Base-by-base conservation (phyloP, 306 rosid species). In the Sphenostylis stenocarpa region DNA sequence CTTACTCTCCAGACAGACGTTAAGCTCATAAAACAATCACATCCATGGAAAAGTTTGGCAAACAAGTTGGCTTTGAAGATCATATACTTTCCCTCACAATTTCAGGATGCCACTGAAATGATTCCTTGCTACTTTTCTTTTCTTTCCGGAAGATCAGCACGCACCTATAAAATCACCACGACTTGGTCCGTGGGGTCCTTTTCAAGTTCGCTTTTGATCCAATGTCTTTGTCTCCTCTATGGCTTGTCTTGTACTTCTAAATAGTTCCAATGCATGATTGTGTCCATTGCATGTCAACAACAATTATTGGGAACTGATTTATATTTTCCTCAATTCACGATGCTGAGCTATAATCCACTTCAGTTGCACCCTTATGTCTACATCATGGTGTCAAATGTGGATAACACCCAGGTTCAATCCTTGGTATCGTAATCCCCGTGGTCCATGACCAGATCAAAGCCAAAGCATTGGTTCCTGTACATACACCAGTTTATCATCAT, bases 271-370 rank as follows among this genome's bases (percentile, higher is more conserved):
- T 24, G 67, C 83, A 71, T 71, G 68, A 61, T 49, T 61, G 47
- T 52, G 67, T 52, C 44, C 55, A 8, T 24, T 34, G 38, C 3
- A 60, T 1, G 66, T 29, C 53, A 70, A 70, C 21, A 19, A 33
- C 21, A 23, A 23, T 34, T 47, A 65, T 39, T 2, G 14, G 31
- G 0, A 55, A 33, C 15, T 60, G 65, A 34, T 48, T 64, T 17
- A 53, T 38, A 76, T 39, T 67, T 77, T 38, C 34, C 39, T 16
- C 63, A 19, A 33, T 63, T 31, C 70, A 14, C 55, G 41, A 39
- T 78, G 82, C 43, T 71, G 66, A 70, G 72, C 43, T 70, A 61
- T 70, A 17, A 78, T 11, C 71, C 52, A 47, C 77, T 57, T 70
- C 58, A 14, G 15, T 39, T 3, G 15, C 9, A 36, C 23, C n/a